Evolutionary conservation across 176 grass and related monocot genomes (phyloP).

Genomic region (Calamus simplicifolius): DNA sequence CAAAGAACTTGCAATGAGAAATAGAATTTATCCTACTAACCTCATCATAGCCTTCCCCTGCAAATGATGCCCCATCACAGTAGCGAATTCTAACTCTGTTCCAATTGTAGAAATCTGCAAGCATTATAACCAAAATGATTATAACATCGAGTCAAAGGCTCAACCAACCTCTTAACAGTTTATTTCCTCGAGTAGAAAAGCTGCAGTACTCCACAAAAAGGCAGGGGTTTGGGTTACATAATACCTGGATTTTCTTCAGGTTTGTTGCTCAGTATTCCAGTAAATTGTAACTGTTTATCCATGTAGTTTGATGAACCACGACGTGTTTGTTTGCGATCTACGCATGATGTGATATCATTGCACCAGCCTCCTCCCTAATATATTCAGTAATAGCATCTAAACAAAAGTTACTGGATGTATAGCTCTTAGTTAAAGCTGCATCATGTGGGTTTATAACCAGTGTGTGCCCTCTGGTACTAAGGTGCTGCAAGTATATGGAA

Average conservation of each 20-base stretch:
- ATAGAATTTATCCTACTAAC: slow-evolving; percentile 11
- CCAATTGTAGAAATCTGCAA: slow-evolving; percentile 90
- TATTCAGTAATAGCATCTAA: too few relatives aligned
- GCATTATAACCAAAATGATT: not conserved
- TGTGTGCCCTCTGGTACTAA: too few relatives aligned
- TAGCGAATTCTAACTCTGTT: slow-evolving; percentile 83
- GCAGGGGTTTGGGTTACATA: not conserved
- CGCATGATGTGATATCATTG: slow-evolving; percentile 52
- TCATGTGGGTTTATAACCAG: too few relatives aligned
- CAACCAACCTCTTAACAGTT: too few relatives aligned
- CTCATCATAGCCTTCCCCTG: slow-evolving; percentile 59
- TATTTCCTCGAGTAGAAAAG: too few relatives aligned
- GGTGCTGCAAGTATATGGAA: too few relatives aligned
- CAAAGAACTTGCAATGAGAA: not conserved
- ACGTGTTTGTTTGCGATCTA: slow-evolving; percentile 28
- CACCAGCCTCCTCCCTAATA: slow-evolving; percentile 86
- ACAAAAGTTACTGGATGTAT: too few relatives aligned
- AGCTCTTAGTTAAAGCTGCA: too few relatives aligned
- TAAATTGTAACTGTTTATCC: slow-evolving; percentile 53
- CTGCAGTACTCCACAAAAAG: not conserved
- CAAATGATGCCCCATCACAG: slow-evolving; percentile 83
- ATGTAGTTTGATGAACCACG: slow-evolving; percentile 67
- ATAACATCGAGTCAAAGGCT: too few relatives aligned
- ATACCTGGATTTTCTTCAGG: slow-evolving; percentile 58
- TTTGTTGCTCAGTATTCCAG: slow-evolving; percentile 58